Percentiles rank a stretch among this genome's conserved stretches.
phyloP scores from a whole-genome alignment of 2,329 filamentous ascomycete species.

The Cercospora zeina region DNA sequence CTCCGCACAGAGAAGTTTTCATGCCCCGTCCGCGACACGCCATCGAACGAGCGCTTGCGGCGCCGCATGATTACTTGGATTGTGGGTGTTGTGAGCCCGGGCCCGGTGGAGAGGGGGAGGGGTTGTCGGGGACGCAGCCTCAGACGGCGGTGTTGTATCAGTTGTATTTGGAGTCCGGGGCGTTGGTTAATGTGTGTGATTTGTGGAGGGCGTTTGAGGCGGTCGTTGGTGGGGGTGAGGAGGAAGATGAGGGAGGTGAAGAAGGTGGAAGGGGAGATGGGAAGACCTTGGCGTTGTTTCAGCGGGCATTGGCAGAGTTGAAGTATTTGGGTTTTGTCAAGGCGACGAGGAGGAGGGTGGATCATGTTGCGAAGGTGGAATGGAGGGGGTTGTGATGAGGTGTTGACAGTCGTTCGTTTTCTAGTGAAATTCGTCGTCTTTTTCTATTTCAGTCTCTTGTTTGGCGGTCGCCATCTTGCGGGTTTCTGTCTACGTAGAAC shows the following conservation, averaged over 20 bases:
- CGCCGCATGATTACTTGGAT: constrained; percentile 74
- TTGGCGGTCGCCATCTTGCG: too few relatives aligned
- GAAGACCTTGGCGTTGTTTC: constrained; percentile 67
- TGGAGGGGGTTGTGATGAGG: constrained; percentile 69
- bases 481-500: not conserved
- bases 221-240: constrained; percentile 53
- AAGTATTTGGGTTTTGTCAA: constrained; percentile 85
- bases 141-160: constrained; percentile 74
- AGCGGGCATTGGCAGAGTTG: constrained; percentile 80
- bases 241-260: not conserved
- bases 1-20: constrained; percentile 72
- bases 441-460: not conserved
- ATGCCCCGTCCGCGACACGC: constrained; percentile 69
- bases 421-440: not conserved
- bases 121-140: constrained; percentile 63
- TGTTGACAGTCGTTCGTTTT: too few relatives aligned
- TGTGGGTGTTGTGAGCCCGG: constrained; percentile 64
- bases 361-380: constrained; percentile 81
- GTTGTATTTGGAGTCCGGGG: constrained; percentile 74
- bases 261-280: not conserved
- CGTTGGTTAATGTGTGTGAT: constrained; percentile 75
- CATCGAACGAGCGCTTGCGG: constrained; percentile 69
- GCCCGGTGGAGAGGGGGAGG: constrained; percentile 46
- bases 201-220: constrained; percentile 75
- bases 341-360: constrained; percentile 83